Conservation (phyloP, 208 protist genomes). For the Trypanosomatidae sp. region DNA sequence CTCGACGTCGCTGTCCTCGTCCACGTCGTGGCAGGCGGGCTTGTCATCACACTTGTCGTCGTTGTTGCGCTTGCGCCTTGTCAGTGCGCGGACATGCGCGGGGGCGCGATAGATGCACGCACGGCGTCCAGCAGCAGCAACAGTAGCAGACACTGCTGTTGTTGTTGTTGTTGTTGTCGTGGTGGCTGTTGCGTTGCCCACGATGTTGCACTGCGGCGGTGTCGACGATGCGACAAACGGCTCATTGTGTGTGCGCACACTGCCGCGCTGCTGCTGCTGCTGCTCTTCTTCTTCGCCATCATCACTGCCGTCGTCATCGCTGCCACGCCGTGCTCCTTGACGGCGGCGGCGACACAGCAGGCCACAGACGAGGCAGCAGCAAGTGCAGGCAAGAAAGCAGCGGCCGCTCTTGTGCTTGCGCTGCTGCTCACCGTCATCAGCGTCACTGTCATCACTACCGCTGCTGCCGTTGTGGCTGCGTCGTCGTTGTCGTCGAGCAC, state of each 20-base stretch:
- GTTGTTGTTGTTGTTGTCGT: background rate
- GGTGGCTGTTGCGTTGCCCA: background rate
- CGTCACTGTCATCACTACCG: slow-evolving; percentile 1
- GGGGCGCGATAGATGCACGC: too few relatives aligned
- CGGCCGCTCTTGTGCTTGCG: too few relatives aligned
- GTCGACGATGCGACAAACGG: background rate
- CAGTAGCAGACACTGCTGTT: too few relatives aligned
- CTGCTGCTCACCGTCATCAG: background rate
- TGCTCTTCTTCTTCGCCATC: background rate
- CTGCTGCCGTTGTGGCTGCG: background rate
- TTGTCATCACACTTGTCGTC: too few relatives aligned
- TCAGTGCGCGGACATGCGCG: too few relatives aligned
- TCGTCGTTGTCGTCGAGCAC: slow-evolving; percentile 1
- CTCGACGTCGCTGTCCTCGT: slow-evolving; percentile 35
- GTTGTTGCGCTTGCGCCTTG: too few relatives aligned
- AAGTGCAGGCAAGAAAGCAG: background rate
- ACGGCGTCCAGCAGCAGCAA: too few relatives aligned
- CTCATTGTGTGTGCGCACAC: background rate
- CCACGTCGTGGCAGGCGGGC: background rate
- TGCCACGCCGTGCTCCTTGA: too few relatives aligned
- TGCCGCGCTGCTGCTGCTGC: background rate
- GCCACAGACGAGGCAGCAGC: background rate
- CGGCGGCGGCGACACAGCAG: too few relatives aligned
- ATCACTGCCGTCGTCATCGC: background rate
- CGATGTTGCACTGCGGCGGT: background rate